These are phyloP conservation scores for Melastoma candidum DNA, from an alignment of 441 rosid genomes.

Conservation along the genomic window DNA sequence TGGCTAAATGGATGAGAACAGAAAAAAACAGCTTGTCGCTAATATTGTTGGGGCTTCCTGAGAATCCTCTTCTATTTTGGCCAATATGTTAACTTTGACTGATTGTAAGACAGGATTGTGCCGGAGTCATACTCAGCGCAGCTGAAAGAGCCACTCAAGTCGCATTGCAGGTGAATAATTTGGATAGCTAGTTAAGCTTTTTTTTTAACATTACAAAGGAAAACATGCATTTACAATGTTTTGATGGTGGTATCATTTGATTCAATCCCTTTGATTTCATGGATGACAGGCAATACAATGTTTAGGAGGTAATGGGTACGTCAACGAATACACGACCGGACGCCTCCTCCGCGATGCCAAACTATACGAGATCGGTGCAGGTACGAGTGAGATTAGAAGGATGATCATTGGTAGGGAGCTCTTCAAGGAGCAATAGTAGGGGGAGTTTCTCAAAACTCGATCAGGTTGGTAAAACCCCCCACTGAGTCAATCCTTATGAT, in stretches of 20 bases:
- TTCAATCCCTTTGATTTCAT: neutral
- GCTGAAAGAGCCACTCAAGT: constrained; percentile 96
- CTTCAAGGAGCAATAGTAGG: constrained; percentile 45
- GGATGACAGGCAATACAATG: constrained; percentile 88
- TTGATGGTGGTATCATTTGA: too few relatives aligned
- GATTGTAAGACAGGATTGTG: constrained; percentile 57
- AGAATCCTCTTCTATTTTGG: neutral
- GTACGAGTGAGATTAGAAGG: constrained; percentile 92
- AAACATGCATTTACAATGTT: too few relatives aligned
- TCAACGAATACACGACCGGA: constrained; percentile 79
- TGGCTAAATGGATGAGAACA: too few relatives aligned
- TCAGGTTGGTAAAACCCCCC: neutral
- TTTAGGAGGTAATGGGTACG: constrained; percentile 89
- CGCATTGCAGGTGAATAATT: constrained; percentile 70
- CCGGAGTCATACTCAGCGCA: constrained; percentile 86
- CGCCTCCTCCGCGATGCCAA: constrained; percentile 94
- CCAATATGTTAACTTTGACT: neutral
- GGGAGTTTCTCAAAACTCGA: neutral
- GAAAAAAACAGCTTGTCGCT: too few relatives aligned
- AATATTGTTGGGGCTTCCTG: neutral
- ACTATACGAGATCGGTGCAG: constrained; percentile 91
- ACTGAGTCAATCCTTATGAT: too few relatives aligned
- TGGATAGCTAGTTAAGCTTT: neutral
- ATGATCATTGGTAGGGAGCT: constrained; percentile 87
- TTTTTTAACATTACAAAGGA: neutral